phyloP scores from a whole-genome alignment of 805 yeast species.

The Candida ponderosae region DNA sequence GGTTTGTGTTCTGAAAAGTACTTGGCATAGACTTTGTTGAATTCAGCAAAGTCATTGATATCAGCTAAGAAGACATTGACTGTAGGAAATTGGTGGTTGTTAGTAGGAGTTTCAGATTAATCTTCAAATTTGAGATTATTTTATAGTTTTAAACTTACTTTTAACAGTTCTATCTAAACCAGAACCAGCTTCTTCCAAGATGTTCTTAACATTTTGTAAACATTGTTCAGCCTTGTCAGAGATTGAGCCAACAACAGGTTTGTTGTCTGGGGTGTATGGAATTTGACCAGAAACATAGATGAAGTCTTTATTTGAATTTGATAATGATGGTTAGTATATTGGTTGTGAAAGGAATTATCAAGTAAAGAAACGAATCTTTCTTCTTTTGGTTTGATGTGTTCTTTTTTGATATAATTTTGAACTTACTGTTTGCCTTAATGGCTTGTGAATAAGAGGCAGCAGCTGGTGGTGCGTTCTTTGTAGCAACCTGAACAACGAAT shows the following conservation, averaged over 20 bases:
- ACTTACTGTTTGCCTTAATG: conserved; percentile 63
- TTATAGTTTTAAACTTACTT: conserved; percentile 26
- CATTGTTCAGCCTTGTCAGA: conserved; percentile 74
- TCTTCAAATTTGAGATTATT: neutral
- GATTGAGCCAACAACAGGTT: conserved; percentile 69
- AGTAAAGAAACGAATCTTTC: too few relatives aligned
- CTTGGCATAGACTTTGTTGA: conserved; percentile 77
- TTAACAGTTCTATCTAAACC: conserved; percentile 78
- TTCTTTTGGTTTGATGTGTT: neutral
- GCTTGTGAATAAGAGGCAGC: conserved; percentile 98
- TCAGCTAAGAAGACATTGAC: conserved; percentile 83
- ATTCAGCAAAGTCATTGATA: conserved; percentile 75
- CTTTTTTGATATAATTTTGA: neutral
- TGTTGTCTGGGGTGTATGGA: conserved; percentile 79
- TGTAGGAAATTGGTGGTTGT: conserved; percentile 2
- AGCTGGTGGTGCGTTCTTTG: conserved; percentile 87
- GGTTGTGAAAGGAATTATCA: conserved; percentile 17
- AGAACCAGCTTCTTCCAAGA: conserved; percentile 82
- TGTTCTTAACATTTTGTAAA: conserved; percentile 57
- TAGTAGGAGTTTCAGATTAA: conserved; percentile 2
- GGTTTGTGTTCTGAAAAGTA: conserved; percentile 78
- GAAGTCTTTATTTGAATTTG: conserved; percentile 42
- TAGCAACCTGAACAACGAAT: conserved; percentile 38
- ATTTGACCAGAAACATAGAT: conserved; percentile 93
- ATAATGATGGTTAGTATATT: too few relatives aligned